These are phyloP conservation scores for Cantharellus cinnabarinus DNA, from an alignment of 768 basidiomycete genomes.

Conservation along the genomic window DNA sequence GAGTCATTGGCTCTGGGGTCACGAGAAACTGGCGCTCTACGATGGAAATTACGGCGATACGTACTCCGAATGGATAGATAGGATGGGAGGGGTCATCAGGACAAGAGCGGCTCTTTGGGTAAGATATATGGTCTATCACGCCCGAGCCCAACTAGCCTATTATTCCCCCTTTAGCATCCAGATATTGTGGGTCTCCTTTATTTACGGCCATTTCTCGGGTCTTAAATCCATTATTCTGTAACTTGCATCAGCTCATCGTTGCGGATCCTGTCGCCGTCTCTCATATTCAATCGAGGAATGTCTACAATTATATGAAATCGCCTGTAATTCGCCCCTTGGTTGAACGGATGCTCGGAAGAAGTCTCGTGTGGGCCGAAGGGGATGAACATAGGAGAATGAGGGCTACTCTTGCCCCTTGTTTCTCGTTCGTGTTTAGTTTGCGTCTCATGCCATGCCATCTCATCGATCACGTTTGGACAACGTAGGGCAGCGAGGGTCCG, in stretches of 20 bases:
- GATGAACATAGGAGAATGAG: slow-evolving; percentile 15
- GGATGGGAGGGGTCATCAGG: no score
- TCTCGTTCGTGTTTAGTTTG: slow-evolving; percentile 3
- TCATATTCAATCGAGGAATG: background rate
- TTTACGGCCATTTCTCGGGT: no score
- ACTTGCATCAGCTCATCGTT: background rate
- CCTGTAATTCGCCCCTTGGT: slow-evolving; percentile 13
- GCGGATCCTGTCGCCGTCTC: background rate
- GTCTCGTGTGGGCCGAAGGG: slow-evolving; percentile 17
- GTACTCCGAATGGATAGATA: no score
- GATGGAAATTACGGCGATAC: no score
- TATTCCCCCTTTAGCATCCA: no score
- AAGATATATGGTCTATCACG: no score
- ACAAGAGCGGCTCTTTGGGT: no score
- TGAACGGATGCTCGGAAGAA: slow-evolving; percentile 15
- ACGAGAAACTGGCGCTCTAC: no score
- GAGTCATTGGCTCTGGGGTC: no score
- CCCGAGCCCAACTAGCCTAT: no score
- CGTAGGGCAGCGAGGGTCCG: background rate
- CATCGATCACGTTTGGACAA: background rate
- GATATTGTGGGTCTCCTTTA: no score
- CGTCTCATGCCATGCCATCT: background rate
- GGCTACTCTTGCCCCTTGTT: slow-evolving; percentile 9
- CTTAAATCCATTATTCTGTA: no score
- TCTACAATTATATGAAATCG: slow-evolving; percentile 9